phyloP scores from a whole-genome alignment of 352 stramenopile genomes.

The Plasmopara viticola region DNA sequence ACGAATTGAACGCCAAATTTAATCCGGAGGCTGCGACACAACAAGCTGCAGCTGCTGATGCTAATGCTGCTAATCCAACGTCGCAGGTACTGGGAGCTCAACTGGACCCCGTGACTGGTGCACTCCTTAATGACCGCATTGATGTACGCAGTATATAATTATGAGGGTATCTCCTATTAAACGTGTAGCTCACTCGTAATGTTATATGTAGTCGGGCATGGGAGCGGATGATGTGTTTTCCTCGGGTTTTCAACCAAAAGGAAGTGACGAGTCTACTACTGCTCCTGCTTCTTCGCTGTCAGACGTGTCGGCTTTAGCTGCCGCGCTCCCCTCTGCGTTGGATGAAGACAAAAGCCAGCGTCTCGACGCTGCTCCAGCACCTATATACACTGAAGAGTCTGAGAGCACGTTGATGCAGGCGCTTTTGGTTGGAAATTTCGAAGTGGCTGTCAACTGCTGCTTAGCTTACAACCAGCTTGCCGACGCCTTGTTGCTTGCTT shows the following conservation, averaged over 20 bases:
- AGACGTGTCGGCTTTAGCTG: slow-evolving; percentile 41
- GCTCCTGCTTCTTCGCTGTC: slow-evolving; percentile 33
- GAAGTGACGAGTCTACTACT: slow-evolving; percentile 18
- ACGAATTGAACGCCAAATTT: slow-evolving; percentile 75
- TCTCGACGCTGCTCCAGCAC: slow-evolving; percentile 49
- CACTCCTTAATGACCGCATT: slow-evolving; percentile 59
- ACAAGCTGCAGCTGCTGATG: slow-evolving; percentile 13
- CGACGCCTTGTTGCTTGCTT: slow-evolving; percentile 92
- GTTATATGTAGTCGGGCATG: slow-evolving; percentile 7
- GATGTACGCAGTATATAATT: slow-evolving; percentile 42
- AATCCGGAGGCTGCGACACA: slow-evolving; percentile 37
- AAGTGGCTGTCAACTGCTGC: slow-evolving; percentile 96
- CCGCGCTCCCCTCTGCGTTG: slow-evolving; percentile 38
- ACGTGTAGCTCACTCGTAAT: slow-evolving; percentile 10
- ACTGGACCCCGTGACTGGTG: slow-evolving; percentile 40
- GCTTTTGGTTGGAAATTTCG: slow-evolving; percentile 97
- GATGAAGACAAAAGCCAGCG: slow-evolving; percentile 70
- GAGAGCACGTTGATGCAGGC: slow-evolving; percentile 92
- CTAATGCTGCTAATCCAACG: slow-evolving; percentile 13
- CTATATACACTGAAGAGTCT: slow-evolving; percentile 85
- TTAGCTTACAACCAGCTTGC: slow-evolving; percentile 93
- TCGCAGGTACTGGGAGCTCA: slow-evolving; percentile 15
- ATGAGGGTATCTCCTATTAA: not conserved
- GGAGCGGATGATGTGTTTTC: slow-evolving; percentile 76
- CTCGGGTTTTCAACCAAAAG: slow-evolving; percentile 54